Evolutionary conservation across 2,329 filamentous ascomycete genomes (phyloP).

Genomic region (Nigrospora osmanthi): DNA sequence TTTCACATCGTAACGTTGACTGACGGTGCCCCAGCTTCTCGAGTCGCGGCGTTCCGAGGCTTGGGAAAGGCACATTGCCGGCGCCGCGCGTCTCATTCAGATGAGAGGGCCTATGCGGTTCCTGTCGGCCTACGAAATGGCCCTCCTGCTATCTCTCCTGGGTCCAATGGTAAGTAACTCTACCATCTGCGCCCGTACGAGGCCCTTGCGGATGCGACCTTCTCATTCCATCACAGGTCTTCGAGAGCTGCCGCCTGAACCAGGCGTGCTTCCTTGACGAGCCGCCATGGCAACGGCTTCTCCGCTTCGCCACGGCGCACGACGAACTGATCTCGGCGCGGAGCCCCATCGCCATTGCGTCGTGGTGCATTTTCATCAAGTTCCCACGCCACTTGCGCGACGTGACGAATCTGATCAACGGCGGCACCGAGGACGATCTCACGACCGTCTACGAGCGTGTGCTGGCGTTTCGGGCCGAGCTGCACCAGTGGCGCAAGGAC

Average conservation of each 20-base stretch:
- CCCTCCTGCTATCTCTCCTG: constrained; percentile 3
- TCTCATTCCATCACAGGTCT: neutral
- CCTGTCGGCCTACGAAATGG: constrained; percentile 7
- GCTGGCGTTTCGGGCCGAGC: neutral
- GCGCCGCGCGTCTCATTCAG: constrained; percentile 7
- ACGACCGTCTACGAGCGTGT: neutral
- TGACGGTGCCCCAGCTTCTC: constrained; percentile 2
- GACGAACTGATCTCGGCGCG: neutral
- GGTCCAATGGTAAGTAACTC: constrained; percentile 2
- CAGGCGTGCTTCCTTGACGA: constrained; percentile 10
- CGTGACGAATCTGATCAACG: constrained; percentile 2
- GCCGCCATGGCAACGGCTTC: constrained; percentile 5
- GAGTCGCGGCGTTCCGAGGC: constrained; percentile 2
- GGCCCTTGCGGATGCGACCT: too few relatives aligned
- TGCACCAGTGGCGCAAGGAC: constrained; percentile 1
- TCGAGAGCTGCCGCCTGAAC: constrained; percentile 1
- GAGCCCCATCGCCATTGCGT: constrained; percentile 1
- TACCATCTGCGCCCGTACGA: too few relatives aligned
- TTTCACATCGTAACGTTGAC: neutral
- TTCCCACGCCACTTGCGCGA: constrained; percentile 2
- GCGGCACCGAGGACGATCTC: constrained; percentile 1
- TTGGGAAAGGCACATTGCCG: constrained; percentile 7
- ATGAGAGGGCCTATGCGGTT: constrained; percentile 7
- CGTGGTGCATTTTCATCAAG: constrained; percentile 1
- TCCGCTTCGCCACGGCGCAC: constrained; percentile 1